Percentiles rank a stretch among this genome's conserved stretches.
Conservation (phyloP, 1,139 yeast genomes). For the Pichia sp. region DNA sequence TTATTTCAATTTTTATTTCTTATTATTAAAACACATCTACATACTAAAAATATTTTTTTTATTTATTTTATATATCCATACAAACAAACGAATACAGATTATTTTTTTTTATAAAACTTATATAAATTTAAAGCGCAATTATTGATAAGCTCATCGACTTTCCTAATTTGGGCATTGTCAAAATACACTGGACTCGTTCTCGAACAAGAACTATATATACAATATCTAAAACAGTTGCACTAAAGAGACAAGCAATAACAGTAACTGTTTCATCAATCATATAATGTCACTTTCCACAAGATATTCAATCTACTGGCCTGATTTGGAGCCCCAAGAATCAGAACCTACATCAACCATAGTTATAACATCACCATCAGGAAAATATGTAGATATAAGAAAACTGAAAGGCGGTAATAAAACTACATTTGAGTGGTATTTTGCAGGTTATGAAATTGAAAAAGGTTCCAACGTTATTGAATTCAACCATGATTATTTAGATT, state of each 20-base stretch:
- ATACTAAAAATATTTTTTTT: no score
- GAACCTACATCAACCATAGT: slow-evolving; percentile 51
- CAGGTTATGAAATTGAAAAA: slow-evolving; percentile 27
- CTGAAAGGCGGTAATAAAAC: slow-evolving; percentile 12
- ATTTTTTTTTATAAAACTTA: no score
- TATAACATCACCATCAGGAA: slow-evolving; percentile 38
- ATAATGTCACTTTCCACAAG: slow-evolving; percentile 17
- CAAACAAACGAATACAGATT: no score
- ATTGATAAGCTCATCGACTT: neutral
- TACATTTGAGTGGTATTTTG: slow-evolving; percentile 40
- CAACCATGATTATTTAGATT: slow-evolving; percentile 27
- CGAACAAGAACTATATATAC: no score
- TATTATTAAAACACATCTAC: no score
- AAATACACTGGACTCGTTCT: no score
- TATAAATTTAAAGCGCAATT: neutral
- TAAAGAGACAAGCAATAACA: no score
- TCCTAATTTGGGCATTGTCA: neutral
- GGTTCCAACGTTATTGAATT: slow-evolving; percentile 22
- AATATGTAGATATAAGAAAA: slow-evolving; percentile 42
- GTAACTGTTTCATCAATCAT: no score
- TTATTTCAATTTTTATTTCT: no score
- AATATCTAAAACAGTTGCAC: no score
- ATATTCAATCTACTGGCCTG: slow-evolving; percentile 16
- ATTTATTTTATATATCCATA: no score
- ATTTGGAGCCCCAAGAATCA: slow-evolving; percentile 31